These are phyloP conservation scores for Trametes coccinea DNA, from an alignment of 768 basidiomycete genomes.

Conservation along the genomic window DNA sequence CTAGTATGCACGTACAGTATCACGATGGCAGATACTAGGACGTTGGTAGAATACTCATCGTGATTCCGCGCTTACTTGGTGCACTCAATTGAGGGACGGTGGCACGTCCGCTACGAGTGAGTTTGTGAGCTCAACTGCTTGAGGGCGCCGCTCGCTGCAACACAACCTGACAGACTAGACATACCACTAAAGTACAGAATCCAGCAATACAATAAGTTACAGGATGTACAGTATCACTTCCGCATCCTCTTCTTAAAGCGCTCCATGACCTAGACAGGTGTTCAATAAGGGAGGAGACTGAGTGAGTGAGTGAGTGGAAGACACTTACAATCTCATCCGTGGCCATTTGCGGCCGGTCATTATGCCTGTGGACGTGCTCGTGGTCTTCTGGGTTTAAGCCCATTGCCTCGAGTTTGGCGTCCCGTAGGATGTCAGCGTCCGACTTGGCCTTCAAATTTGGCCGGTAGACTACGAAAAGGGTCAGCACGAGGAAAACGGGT, in stretches of 20 bases:
- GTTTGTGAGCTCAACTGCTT: no score
- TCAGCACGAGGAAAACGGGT: conserved; percentile 3
- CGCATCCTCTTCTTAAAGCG: conserved; percentile 97
- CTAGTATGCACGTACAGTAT: no score
- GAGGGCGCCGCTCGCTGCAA: no score
- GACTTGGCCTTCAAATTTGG: conserved; percentile 82
- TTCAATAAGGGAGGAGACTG: background rate
- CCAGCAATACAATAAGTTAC: background rate
- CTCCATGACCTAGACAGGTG: conserved; percentile 70
- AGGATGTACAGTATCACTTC: conserved; percentile 40
- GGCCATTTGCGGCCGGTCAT: conserved; percentile 74
- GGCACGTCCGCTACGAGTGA: no score
- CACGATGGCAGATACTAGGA: no score
- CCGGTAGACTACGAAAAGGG: conserved; percentile 65
- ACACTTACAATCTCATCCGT: conserved; percentile 83
- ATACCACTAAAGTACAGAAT: background rate
- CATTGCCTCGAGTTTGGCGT: conserved; percentile 86
- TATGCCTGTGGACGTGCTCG: conserved; percentile 36
- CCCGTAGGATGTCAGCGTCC: conserved; percentile 83
- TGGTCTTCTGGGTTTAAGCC: conserved; percentile 62
- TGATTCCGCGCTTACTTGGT: no score
- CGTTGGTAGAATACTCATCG: no score
- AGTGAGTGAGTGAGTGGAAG: background rate
- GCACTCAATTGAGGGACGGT: no score
- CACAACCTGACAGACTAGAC: no score